Conservation (phyloP, 1,139 yeast genomes). For the Magnusiomyces paraingens region DNA sequence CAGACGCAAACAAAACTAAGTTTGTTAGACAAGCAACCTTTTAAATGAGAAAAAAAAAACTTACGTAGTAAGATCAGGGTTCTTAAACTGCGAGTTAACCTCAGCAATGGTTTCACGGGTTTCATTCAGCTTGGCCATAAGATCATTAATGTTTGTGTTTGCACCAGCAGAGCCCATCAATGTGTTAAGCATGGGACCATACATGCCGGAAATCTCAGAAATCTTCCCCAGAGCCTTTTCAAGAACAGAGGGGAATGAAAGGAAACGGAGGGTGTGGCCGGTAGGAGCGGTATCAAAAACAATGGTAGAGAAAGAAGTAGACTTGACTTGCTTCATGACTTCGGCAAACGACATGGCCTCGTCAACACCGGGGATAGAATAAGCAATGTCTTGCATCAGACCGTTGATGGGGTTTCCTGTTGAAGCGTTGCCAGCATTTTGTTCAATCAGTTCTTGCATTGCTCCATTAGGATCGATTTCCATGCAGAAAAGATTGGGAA, state of each 20-base stretch:
- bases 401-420: conserved; percentile 26
- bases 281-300: conserved; percentile 98
- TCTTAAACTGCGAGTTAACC: conserved; percentile 89
- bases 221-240: conserved; percentile 82
- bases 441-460: conserved; percentile 77
- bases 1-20: conserved; percentile 79
- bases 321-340: conserved; percentile 91
- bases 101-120: conserved; percentile 77
- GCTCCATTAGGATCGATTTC: conserved; percentile 97
- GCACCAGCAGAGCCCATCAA: conserved; percentile 53
- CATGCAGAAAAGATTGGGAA: conserved; percentile 87
- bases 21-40: not conserved
- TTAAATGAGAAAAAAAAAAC: not conserved
- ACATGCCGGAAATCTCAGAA: conserved; percentile 73
- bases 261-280: conserved; percentile 90
- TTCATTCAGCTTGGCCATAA: conserved; percentile 74
- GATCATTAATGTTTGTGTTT: conserved; percentile 61
- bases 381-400: conserved; percentile 87
- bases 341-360: conserved; percentile 97
- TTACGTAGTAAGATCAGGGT: conserved; percentile 84
- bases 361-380: conserved; percentile 95
- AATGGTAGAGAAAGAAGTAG: conserved; percentile 78
- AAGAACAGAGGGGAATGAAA: conserved; percentile 87
- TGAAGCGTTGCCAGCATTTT: conserved; percentile 29
- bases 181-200: conserved; percentile 86